Evolutionary conservation across 176 grass and related monocot species (phyloP), one percentile per base, ranked within the genome.

Genomic region (Rhynchospora pubera): DNA sequence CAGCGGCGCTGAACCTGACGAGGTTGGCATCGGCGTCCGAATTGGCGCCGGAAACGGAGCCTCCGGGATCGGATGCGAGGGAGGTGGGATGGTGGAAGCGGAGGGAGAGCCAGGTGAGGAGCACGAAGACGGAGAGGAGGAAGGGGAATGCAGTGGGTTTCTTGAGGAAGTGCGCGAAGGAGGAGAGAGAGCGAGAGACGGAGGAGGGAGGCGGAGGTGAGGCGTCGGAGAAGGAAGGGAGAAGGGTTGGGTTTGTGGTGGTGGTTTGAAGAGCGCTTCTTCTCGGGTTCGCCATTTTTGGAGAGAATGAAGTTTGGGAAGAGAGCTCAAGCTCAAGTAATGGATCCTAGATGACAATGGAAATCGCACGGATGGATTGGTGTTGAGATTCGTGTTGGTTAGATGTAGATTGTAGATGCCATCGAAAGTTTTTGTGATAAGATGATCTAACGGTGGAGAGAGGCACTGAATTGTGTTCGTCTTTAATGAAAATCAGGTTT

Each of bases 261-360:
- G n/a, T 79, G 91, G 91, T 87, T 84, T 97, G 93, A 82, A 97
- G 87, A 42, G 91, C 60, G 79, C 24, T 68, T 79, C 93, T 87
- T 86, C 93, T 89, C 55, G 93, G 93, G 87, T 97, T 97, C 87
- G 93, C 93, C 93, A 93, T 93, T 8, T 65, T 6, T 64, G 75
- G 19, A 59, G 47, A 15, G 16, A 75, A 74, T 10, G 26, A 39
- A 14, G 19, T 22, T 48, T 5, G 57, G 53, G 67, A 50, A n/a
- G 66, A 26, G 82, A 72, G 12, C 10, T 39, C 8, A 22, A 24
- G 73, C 26, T 28, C 1, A 23, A 26, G 22, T 62, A 12, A 62
- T 24, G 21, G 3, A n/a, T n/a, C n/a, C n/a, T n/a, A n/a, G n/a
- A n/a, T n/a, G 26, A n/a, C n/a, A n/a, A n/a, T n/a, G n/a, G n/a